Conservation (phyloP, 2,329 filamentous ascomycete species). For the Fusarium nematophilum region DNA sequence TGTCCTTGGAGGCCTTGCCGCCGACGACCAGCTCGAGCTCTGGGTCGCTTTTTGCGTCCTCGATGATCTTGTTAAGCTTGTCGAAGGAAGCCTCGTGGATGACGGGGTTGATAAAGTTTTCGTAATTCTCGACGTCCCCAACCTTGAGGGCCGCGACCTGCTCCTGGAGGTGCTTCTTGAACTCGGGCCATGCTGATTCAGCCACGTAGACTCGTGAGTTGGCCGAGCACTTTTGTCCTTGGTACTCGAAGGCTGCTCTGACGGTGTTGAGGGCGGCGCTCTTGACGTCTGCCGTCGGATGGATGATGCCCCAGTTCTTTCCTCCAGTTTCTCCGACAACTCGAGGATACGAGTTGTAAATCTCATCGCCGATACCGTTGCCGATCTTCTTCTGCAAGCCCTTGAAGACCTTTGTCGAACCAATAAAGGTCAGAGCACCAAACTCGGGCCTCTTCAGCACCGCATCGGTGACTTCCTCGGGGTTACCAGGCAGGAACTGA, state of each 20-base stretch:
- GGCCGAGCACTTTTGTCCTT: slow-evolving; percentile 34
- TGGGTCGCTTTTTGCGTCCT: slow-evolving; percentile 55
- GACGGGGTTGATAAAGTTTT: slow-evolving; percentile 60
- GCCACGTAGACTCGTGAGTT: slow-evolving; percentile 36
- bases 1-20: slow-evolving; percentile 55
- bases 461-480: slow-evolving; percentile 48
- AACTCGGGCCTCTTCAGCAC: slow-evolving; percentile 52
- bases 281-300: slow-evolving; percentile 41
- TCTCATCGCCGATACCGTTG: slow-evolving; percentile 45
- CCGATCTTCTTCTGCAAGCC: slow-evolving; percentile 48
- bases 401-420: slow-evolving; percentile 53
- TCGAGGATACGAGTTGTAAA: slow-evolving; percentile 51
- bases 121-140: slow-evolving; percentile 52
- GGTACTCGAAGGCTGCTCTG: slow-evolving; percentile 30
- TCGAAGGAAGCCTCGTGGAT: slow-evolving; percentile 60
- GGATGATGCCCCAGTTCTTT: slow-evolving; percentile 65
- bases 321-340: slow-evolving; percentile 64
- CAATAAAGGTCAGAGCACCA: slow-evolving; percentile 51
- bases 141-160: slow-evolving; percentile 51
- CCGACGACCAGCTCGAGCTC: slow-evolving; percentile 57
- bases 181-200: slow-evolving; percentile 42
- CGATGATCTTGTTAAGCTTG: slow-evolving; percentile 52
- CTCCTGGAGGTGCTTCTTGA: slow-evolving; percentile 46
- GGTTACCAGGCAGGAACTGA: slow-evolving; percentile 53
- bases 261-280: slow-evolving; percentile 31